A percentile compares a stretch with the other conserved stretches of the same genome.
These are phyloP conservation scores for Dryadomyces sulphureus DNA, from an alignment of 2,329 filamentous ascomycete species.

Conservation along the genomic window DNA sequence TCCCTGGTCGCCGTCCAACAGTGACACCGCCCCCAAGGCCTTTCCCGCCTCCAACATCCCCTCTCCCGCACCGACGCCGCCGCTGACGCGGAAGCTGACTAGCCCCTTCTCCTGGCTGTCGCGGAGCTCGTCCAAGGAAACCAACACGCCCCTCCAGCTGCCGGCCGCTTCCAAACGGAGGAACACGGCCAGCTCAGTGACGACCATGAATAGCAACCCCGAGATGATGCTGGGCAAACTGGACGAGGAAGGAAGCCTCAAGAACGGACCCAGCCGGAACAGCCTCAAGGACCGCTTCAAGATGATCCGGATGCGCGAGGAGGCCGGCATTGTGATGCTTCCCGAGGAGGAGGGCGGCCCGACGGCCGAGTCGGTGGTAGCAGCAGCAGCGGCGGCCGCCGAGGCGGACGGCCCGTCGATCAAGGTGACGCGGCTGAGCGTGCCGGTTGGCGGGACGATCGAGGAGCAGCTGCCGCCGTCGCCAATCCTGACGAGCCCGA, in stretches of 20 bases:
- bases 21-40: conserved; percentile 30
- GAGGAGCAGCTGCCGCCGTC: conserved; percentile 20
- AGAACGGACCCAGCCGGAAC: conserved; percentile 32
- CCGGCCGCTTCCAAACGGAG: conserved; percentile 31
- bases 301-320: conserved; percentile 58
- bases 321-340: conserved; percentile 39
- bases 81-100: conserved; percentile 53
- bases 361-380: conserved; percentile 16
- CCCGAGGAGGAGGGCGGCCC: conserved; percentile 20
- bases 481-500: conserved; percentile 48
- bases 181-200: conserved; percentile 68
- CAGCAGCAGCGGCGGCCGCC: conserved; percentile 11
- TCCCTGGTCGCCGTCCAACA: conserved; percentile 49
- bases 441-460: background rate
- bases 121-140: conserved; percentile 46
- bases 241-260: conserved; percentile 46
- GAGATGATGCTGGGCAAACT: conserved; percentile 65
- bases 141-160: conserved; percentile 12
- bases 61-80: conserved; percentile 20
- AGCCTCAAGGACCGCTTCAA: conserved; percentile 71
- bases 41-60: conserved; percentile 11
- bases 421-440: conserved; percentile 3
- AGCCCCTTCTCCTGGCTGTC: conserved; percentile 82
- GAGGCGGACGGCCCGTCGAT: background rate
- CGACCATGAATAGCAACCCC: conserved; percentile 64